These are phyloP conservation scores for Periconia sp. DNA, from an alignment of 2,329 filamentous ascomycete genomes.

Conservation along the genomic window DNA sequence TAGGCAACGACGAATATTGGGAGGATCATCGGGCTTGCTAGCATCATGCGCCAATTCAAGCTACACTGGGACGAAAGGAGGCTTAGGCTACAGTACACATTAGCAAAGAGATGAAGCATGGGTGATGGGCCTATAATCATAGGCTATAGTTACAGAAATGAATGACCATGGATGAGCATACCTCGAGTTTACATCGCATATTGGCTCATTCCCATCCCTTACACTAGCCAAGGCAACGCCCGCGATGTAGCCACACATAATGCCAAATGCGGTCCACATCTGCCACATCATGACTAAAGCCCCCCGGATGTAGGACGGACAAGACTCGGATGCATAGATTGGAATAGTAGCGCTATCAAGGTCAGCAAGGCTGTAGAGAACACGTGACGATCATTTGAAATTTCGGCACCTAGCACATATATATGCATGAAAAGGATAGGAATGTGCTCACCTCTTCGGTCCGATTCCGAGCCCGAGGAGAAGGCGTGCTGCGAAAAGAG, in stretches of 20 bases:
- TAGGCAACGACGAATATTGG: conserved; percentile 24
- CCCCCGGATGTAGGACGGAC: conserved; percentile 53
- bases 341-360: conserved; percentile 44
- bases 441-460: conserved; percentile 22
- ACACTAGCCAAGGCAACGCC: conserved; percentile 22
- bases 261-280: conserved; percentile 23
- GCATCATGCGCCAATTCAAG: conserved; percentile 27
- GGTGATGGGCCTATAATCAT: too few species aligned
- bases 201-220: too few species aligned
- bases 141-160: too few species aligned
- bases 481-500: conserved; percentile 23
- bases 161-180: too few species aligned
- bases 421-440: too few species aligned
- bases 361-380: too few species aligned
- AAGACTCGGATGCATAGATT: conserved; percentile 52
- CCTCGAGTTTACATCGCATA: too few species aligned
- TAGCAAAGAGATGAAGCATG: too few species aligned
- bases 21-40: conserved; percentile 29
- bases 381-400: too few species aligned
- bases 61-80: conserved; percentile 15
- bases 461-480: conserved; percentile 26
- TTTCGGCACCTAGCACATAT: too few species aligned
- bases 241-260: conserved; percentile 26
- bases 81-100: too few species aligned
- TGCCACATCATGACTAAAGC: conserved; percentile 58